Evolutionary conservation across 2,329 filamentous ascomycete genomes (phyloP), one percentile per base, ranked within the genome.

Genomic region (Aspergillus novofumigatus): DNA sequence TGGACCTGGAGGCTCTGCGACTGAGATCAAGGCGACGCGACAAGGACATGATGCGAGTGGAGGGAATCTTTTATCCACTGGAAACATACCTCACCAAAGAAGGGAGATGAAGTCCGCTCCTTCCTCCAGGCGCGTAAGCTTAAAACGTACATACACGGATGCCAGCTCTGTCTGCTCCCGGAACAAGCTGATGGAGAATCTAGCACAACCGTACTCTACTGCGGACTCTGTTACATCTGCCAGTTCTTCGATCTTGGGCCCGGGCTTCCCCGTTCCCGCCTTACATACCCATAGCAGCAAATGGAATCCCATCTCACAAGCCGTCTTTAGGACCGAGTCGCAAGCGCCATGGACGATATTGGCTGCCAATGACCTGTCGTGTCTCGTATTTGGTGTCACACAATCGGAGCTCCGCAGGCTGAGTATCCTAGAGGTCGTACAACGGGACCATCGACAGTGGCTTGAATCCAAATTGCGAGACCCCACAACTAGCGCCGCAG

Each of bases 351-450:
- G 92, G 90, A 99, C 93, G 1, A 97, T 99, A 58, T 84, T 97
- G 53, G 91, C 94, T 3, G 94, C 94, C 51, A 99, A 99, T 70
- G 94, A 99, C 71, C 81, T 99, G 51, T 94, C 94, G 20, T 99
- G 94, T 74, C 81, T 99, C 47, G 88, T 97, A n/a, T 99, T 97
- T 76, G 94, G 94, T n/a, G 91, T 99, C 9, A 96, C 92, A n/a
- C 91, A 91, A 69, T 90, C 91, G 4, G 94, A 99, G 74, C 90
- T 99, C 25, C 86, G 92, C 55, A 97, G 92, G 70, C 86, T 97
- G 80, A 93, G 94, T 50, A 97, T 99, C 56, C 76, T 99, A 57
- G 92, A 97, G 71, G 91, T 99, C 29, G 92, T 99, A 20, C 90
- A 93, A 73, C 86, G 92, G 72, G 93, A 97, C 73, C 84, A 92